Conservation (phyloP, 805 yeast genomes). For the Candida schatavii region DNA sequence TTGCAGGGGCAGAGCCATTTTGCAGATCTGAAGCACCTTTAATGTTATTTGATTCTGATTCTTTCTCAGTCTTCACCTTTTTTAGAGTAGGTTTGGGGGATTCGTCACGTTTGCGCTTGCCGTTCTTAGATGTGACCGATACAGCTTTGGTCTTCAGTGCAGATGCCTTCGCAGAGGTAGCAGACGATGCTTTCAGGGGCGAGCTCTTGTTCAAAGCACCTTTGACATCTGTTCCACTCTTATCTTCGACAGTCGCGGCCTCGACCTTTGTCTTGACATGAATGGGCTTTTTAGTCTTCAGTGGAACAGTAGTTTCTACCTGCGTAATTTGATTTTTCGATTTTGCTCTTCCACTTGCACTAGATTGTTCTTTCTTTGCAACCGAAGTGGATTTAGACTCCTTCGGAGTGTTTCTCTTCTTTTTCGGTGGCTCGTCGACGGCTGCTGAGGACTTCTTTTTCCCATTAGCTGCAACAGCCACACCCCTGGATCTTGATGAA, state of each 20-base stretch:
- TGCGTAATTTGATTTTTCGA: too few relatives aligned
- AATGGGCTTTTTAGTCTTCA: too few relatives aligned
- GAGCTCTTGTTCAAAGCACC: too few relatives aligned
- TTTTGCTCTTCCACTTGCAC: too few relatives aligned
- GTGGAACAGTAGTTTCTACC: too few relatives aligned
- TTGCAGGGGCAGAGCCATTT: constrained; percentile 10
- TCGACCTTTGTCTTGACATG: too few relatives aligned
- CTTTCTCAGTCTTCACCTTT: constrained; percentile 9
- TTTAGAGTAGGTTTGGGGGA: constrained; percentile 8
- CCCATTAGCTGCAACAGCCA: neutral
- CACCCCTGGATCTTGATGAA: neutral
- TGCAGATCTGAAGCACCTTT: neutral
- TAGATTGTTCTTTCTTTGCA: too few relatives aligned
- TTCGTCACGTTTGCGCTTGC: constrained; percentile 2
- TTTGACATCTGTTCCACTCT: too few relatives aligned
- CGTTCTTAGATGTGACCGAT: neutral
- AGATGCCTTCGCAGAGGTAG: too few relatives aligned
- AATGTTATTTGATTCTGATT: constrained; percentile 7
- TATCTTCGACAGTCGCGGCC: too few relatives aligned
- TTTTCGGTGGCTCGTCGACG: neutral
- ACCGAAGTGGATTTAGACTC: constrained; percentile 1
- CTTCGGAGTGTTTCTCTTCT: constrained; percentile 3
- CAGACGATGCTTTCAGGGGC: too few relatives aligned
- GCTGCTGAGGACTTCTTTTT: neutral
- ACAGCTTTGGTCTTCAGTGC: too few relatives aligned